Evolutionary conservation across 768 basidiomycete species (phyloP).

Genomic region (Boletus huronensis): DNA sequence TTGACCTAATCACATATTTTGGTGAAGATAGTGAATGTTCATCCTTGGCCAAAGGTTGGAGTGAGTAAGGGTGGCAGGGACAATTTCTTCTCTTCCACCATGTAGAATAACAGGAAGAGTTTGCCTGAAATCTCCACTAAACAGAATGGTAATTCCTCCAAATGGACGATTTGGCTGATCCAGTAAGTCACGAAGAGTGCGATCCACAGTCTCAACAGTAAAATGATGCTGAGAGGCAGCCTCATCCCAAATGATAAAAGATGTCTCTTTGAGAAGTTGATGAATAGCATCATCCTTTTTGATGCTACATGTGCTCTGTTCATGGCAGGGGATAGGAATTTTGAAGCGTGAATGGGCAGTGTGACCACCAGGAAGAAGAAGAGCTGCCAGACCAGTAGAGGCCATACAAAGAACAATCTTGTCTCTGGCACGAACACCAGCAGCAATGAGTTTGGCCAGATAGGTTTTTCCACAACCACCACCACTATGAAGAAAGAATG

Average conservation of each 20-base stretch:
- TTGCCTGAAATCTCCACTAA: not conserved
- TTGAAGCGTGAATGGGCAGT: not conserved
- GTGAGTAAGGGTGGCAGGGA: conserved; percentile 33
- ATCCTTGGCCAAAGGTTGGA: conserved; percentile 40
- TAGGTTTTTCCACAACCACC: not conserved
- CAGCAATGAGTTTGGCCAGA: not conserved
- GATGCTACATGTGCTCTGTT: not conserved
- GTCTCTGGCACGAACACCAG: not conserved
- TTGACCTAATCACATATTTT: conserved; percentile 42
- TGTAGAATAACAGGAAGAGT: conserved; percentile 33
- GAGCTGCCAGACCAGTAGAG: not conserved
- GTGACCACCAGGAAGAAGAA: not conserved
- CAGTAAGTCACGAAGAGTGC: not conserved
- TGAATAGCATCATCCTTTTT: not conserved
- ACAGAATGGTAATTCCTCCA: not conserved
- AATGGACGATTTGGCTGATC: not conserved
- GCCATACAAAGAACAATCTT: not conserved
- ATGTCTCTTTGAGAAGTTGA: not conserved
- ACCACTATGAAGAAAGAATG: not conserved
- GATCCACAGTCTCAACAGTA: not conserved
- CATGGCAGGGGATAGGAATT: not conserved
- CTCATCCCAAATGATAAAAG: not conserved
- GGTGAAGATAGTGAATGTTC: conserved; percentile 30
- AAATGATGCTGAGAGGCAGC: not conserved
- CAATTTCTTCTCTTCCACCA: conserved; percentile 38